Percentiles rank a stretch among this genome's conserved stretches.
Evolutionary conservation across 805 yeast genomes (phyloP).

Genomic region (Cyberlindnera petersonii): DNA sequence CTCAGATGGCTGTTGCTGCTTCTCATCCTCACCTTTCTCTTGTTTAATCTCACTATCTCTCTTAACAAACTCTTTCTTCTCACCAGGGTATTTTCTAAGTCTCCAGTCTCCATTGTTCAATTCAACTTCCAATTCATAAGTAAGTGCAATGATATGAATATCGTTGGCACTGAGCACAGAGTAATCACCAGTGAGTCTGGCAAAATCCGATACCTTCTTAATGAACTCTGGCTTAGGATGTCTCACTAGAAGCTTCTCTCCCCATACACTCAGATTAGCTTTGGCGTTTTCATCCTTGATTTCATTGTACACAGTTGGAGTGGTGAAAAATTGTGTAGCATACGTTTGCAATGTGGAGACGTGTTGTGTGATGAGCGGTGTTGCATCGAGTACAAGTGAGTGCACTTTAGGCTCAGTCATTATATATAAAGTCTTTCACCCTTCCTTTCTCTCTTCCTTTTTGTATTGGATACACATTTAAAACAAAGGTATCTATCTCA

Average conservation of each 20-base stretch:
- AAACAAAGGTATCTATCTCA: background rate
- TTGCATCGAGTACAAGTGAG: conserved; percentile 83
- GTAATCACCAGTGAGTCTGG: conserved; percentile 87
- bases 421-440: background rate
- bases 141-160: conserved; percentile 85
- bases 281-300: conserved; percentile 83
- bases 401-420: conserved; percentile 22
- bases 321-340: conserved; percentile 74
- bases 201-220: conserved; percentile 65
- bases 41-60: background rate
- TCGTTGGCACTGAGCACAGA: conserved; percentile 86
- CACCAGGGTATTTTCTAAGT: conserved; percentile 72
- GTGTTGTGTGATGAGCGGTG: conserved; percentile 86
- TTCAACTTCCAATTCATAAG: conserved; percentile 82
- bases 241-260: conserved; percentile 59
- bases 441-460: background rate
- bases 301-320: conserved; percentile 88
- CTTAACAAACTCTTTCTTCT: conserved; percentile 29
- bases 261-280: conserved; percentile 77
- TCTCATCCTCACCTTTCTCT: conserved; percentile 12
- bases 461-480: background rate
- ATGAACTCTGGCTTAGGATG: conserved; percentile 72
- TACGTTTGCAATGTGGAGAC: conserved; percentile 65
- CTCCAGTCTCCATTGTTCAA: conserved; percentile 64
- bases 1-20: conserved; percentile 12